phyloP scores from a whole-genome alignment of 1,139 yeast species.

The Suhomyces bolitotheri region DNA sequence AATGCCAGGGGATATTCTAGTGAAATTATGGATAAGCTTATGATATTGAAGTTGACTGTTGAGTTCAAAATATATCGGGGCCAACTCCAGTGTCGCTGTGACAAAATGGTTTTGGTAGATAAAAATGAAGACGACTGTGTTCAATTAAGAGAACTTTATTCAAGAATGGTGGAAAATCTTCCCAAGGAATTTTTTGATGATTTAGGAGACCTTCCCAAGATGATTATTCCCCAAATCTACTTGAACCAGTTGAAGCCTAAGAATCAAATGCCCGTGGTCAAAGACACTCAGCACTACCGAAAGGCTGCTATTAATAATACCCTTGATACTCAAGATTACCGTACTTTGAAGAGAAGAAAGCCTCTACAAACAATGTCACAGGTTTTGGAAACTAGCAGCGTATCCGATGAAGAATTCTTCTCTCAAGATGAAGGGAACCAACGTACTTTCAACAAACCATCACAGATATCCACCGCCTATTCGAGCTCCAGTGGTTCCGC shows the following conservation, averaged over 20 bases:
- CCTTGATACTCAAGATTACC: conserved; percentile 1
- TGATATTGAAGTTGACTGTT: conserved; percentile 10
- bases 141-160: conserved; percentile 4
- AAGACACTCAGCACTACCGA: conserved; percentile 8
- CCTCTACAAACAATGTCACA: neutral
- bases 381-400: neutral
- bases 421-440: neutral
- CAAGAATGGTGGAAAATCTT: conserved; percentile 5
- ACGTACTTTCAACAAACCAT: neutral
- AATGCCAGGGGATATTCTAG: conserved; percentile 1
- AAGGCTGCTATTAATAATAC: conserved; percentile 5
- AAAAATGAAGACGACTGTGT: conserved; percentile 1
- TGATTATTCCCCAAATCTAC: conserved; percentile 6
- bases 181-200: conserved; percentile 10
- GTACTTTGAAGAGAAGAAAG: neutral
- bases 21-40: conserved; percentile 7
- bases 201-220: conserved; percentile 4
- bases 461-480: conserved; percentile 5
- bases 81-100: conserved; percentile 9
- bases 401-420: conserved; percentile 1
- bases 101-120: conserved; percentile 1
- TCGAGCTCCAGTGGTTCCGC: conserved; percentile 1
- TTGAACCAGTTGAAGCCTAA: conserved; percentile 1
- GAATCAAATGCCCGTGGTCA: conserved; percentile 3
- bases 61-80: conserved; percentile 9